Base-by-base conservation (phyloP, 108 stramenopile genomes). In the Mediolabrus comicus region DNA sequence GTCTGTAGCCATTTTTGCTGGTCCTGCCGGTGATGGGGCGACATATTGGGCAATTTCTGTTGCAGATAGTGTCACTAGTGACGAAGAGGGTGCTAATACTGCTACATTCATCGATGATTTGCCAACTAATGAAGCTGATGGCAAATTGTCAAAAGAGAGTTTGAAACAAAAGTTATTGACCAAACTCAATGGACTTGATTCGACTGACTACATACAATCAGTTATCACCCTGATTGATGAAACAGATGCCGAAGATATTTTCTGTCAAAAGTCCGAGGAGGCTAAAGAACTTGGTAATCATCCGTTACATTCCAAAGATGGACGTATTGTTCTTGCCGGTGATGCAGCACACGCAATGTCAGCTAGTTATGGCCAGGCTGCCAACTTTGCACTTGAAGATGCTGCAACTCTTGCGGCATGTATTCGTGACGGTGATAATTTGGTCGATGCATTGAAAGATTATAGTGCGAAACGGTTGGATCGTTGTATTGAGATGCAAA, bases 41-140 rank as follows among this genome's bases (percentile, higher is more conserved):
- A 62, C 61, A 1, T 62, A 62, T 35, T 62, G 61, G 61, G 61
- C 61, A 10, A 54, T 62, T 28, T 43, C 38, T 27, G 53, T 62
- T 25, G 61, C 61, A 0, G 61, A 62, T 62, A 54, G 14, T 13
- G 46, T 22, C 22, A 53, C 8, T 22, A 22, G 16, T 54, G 61
- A 62, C 3, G 57, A 59, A 49, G 25, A 17, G 25, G 51, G 22
- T 62, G 19, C 46, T 19, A 22, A 22, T 17, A 58, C 16, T 19
- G 46, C 22, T 17, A 58, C 16, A 0, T 49, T 49, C 22, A 24
- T 22, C 0, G 19, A 49, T 49, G 46, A 22, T 22, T 0, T 49
- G 22, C 46, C 57, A 58, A 6, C 49, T 6, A 43, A 13, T 13
- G 57, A 51, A 38, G 2, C 3, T 17, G 57, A 58, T 19, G 46